Percentiles rank a stretch among this genome's conserved stretches.
phyloP scores from a whole-genome alignment of 306 rosid species.

The Ammopiptanthus mongolicus region DNA sequence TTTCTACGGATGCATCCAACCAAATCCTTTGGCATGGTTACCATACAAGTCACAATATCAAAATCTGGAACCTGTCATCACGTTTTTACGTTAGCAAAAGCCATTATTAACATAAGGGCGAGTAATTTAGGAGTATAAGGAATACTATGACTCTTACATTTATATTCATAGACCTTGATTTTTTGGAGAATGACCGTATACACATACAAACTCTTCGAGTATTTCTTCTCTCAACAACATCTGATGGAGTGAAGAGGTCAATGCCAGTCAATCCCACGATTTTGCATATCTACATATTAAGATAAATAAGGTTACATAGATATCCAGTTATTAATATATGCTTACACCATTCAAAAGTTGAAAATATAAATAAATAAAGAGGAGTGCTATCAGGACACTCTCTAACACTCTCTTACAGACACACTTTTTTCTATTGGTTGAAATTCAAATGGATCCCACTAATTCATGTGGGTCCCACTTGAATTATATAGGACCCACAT shows the following conservation, averaged over 20 bases:
- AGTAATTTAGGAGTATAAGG: neutral
- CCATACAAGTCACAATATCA: slow-evolving; percentile 46
- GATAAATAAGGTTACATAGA: neutral
- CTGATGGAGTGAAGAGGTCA: slow-evolving; percentile 56
- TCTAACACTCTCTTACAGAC: too few species aligned
- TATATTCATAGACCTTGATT: slow-evolving; percentile 31
- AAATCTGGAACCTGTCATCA: slow-evolving; percentile 57
- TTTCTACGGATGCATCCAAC: slow-evolving; percentile 46
- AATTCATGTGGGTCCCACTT: too few species aligned
- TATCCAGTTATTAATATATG: neutral
- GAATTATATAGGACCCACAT: too few species aligned
- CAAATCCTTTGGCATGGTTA: slow-evolving; percentile 45
- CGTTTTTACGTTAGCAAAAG: slow-evolving; percentile 3
- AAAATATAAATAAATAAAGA: neutral
- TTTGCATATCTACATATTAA: slow-evolving; percentile 43
- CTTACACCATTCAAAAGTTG: neutral
- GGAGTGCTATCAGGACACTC: too few species aligned
- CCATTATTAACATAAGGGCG: neutral
- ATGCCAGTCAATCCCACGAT: slow-evolving; percentile 50
- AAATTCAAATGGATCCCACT: too few species aligned
- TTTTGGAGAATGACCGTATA: slow-evolving; percentile 50
- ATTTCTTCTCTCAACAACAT: slow-evolving; percentile 52
- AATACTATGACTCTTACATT: slow-evolving; percentile 23
- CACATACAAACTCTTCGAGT: slow-evolving; percentile 54
- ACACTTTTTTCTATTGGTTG: too few species aligned